Percentiles rank a stretch among this genome's conserved stretches.
Conservation (phyloP, 202 grass and related monocot genomes). For the Saccharum hybrid region DNA sequence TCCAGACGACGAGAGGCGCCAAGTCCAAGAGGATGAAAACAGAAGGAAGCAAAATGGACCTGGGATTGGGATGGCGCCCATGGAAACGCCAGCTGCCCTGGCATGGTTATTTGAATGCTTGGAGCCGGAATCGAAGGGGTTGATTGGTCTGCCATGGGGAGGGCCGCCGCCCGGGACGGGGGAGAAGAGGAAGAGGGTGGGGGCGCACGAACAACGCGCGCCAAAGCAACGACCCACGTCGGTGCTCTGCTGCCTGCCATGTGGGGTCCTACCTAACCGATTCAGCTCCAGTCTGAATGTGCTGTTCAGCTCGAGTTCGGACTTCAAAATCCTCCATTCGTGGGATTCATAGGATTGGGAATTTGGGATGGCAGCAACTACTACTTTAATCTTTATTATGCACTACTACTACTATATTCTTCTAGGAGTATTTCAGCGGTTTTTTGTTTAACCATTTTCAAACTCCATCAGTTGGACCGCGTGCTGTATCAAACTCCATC, state of each 20-base stretch:
- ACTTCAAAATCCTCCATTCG: background rate
- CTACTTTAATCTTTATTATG: no score
- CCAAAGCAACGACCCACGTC: background rate
- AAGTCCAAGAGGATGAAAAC: background rate
- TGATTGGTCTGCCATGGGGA: background rate
- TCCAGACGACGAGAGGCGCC: background rate
- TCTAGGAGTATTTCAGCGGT: no score
- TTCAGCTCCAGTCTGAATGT: background rate
- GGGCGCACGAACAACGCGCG: background rate
- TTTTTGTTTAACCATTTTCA: background rate
- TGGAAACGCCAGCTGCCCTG: conserved; percentile 22
- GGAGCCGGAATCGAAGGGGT: background rate
- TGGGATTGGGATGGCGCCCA: background rate
- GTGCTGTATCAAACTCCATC: background rate
- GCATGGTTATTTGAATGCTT: conserved; percentile 28
- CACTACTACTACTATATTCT: no score
- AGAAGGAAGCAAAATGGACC: background rate
- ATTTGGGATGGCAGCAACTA: background rate
- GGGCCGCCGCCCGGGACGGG: background rate
- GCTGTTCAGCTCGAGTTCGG: background rate
- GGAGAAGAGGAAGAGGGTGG: conserved; percentile 14
- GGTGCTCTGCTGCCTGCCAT: background rate
- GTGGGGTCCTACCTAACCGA: background rate
- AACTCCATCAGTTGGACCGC: background rate
- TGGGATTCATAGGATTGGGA: background rate